A percentile compares a stretch with the other conserved stretches of the same genome.
Evolutionary conservation across 108 stramenopile species (phyloP).

Genomic region (Aurantiochytrium sp.): DNA sequence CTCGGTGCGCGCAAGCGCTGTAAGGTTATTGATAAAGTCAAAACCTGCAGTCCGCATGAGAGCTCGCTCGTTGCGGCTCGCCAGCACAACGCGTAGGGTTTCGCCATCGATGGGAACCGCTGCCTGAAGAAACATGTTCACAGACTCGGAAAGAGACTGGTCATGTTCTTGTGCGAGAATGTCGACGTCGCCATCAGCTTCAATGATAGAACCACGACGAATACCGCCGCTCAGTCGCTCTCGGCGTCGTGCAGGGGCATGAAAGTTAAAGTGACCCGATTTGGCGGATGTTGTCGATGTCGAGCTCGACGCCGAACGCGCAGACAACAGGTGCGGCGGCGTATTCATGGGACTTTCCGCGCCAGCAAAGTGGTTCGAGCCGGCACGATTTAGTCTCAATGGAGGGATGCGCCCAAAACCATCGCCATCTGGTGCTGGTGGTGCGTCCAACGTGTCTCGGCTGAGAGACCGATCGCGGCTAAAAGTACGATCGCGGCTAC

Average conservation of each 20-base stretch:
- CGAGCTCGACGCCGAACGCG: background rate
- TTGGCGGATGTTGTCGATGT: background rate
- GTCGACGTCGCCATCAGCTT: conserved; percentile 8
- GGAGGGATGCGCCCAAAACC: background rate
- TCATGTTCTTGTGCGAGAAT: background rate
- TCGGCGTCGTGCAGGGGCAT: background rate
- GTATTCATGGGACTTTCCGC: background rate
- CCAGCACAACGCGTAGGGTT: background rate
- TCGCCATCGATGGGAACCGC: background rate
- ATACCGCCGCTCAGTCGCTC: conserved; percentile 1
- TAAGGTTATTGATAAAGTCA: background rate
- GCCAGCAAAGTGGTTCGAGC: background rate
- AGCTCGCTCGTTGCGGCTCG: background rate
- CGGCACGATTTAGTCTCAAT: background rate
- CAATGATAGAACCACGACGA: background rate
- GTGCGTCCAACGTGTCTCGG: background rate
- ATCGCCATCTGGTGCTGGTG: background rate
- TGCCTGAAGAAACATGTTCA: background rate
- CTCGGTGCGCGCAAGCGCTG: background rate
- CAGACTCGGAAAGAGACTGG: conserved; percentile 15
- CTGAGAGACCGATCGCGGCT: background rate
- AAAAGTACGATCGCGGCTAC: background rate
- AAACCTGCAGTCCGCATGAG: conserved; percentile 2
- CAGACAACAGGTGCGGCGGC: background rate
- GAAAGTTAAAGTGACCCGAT: background rate